Evolutionary conservation across 495 filamentous ascomycete genomes (phyloP), one percentile per base, ranked within the genome.

Genomic region (Pseudevernia furfuracea): DNA sequence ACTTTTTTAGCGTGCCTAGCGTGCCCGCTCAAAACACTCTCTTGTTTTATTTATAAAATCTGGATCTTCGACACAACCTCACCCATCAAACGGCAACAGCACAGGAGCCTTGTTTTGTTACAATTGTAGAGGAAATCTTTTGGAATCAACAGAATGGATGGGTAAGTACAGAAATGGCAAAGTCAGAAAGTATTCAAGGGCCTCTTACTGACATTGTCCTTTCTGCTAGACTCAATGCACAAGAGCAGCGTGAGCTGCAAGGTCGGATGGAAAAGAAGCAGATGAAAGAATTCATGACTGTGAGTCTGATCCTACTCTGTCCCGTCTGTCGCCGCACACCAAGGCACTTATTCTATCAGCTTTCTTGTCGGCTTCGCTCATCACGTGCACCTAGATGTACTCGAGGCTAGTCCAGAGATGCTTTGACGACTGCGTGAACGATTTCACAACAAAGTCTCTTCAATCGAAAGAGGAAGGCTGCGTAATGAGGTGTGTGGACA

Each of bases 281-380:
- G 80, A 87, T 97, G 84, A 96, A 96, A 80, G 93, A 97, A 67
- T 97, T 98, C 74, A 96, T 97, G 89, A 89, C 83, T 68, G 94
- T 97, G 84, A 65, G 79, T 75, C 52, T 34, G 52, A 7, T 4
- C 81, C 81, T 61, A 59, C 49, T 38, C 49, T 43, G n/a, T 58
- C 30, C 41, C 30, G 30, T 52, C 30, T 32, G 15, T 23, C 7
- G 6, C 2, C 43, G 23, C 60, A 41, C 49, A 53, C 15, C 48
- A 43, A 19, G 11, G 39, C 14, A 25, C 36, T 39, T 9, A 4
- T 25, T 9, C 10, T 12, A 17, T 12, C 28, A 34, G 3, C 7
- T n/a, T 34, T 34, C 52, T 32, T 30, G 30, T 34, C 2, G 34
- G n/a, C n/a, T 19, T 19, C 30, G 30, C 19, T 43, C 36, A 43